Evolutionary conservation across 106 monocot genomes (phyloP), one percentile per base, ranked within the genome.

Genomic region (Acorus calamus): DNA sequence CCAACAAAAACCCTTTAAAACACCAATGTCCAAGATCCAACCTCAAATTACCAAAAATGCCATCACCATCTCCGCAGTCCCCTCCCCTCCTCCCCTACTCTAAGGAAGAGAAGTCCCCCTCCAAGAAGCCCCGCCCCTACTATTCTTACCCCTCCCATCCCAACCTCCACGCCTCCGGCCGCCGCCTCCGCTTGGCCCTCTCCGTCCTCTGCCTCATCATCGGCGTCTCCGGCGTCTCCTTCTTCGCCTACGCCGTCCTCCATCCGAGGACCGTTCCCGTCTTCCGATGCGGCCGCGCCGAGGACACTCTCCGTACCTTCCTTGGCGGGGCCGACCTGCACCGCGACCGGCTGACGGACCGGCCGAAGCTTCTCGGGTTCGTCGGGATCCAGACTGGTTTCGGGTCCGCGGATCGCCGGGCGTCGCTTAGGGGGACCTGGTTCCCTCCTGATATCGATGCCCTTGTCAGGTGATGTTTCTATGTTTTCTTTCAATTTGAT

Each of bases 321-420:
- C 53, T 66, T 9, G 76, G 14, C 2, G 43, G 11, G 46, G 72
- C 50, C 42, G 76, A 43, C 2, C 64, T 48, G 4, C 28, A 28
- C 28, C 28, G 61, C 9, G 67, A 53, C 8, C 55, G 55, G 44
- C 9, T 57, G 7, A 56, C 11, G 6, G 69, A 8, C 14, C 62
- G 82, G 70, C 77, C 81, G 10, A 92, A 82, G 75, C 54, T 84
- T 64, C 77, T 92, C n/a, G 92, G 88, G 6, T 48, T 93, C 44
- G 92, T 93, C 6, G 92, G 92, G 46, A 69, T 92, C 50, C 75
- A 70, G 60, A 88, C 88, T 2, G 80, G 80, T 7, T 78, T 88
- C 60, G 64, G 60, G 14, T 75, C 82, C 13, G 66, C 66, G 47
- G 92, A 82, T 7, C 73, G 85, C 7, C 79, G 92, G 41, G 69